Conservation (phyloP, 768 basidiomycete genomes). For the Termitomyces sp. region DNA sequence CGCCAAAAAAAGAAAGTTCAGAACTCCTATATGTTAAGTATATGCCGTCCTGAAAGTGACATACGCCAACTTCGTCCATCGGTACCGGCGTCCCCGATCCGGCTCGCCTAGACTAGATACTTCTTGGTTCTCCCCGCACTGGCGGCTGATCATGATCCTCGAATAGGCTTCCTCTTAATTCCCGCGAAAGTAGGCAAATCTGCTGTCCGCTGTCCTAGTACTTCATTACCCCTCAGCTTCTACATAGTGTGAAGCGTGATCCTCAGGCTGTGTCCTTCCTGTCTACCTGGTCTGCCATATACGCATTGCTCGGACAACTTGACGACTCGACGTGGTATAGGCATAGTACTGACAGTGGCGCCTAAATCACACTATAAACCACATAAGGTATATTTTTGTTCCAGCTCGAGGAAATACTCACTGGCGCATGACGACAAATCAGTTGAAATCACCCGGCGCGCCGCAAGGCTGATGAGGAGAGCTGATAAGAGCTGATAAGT, state of each 20-base stretch:
- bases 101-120: neutral
- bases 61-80: neutral
- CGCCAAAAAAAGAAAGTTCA: neutral
- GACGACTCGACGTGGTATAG: neutral
- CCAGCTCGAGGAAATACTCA: neutral
- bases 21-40: neutral
- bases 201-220: neutral
- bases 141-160: neutral
- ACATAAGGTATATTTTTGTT: neutral
- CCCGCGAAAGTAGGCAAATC: neutral
- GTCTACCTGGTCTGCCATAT: neutral
- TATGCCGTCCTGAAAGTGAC: neutral
- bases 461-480: neutral
- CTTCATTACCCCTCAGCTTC: neutral
- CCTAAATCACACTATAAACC: neutral
- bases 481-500: neutral
- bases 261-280: neutral
- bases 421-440: neutral
- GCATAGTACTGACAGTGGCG: neutral
- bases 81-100: neutral
- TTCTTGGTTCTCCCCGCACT: neutral
- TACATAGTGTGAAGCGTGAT: neutral
- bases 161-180: neutral
- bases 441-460: neutral
- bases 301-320: neutral